Percentiles rank a stretch among this genome's conserved stretches.
Conservation (phyloP, 495 filamentous ascomycete species). For the Sordaria brevicollis region DNA sequence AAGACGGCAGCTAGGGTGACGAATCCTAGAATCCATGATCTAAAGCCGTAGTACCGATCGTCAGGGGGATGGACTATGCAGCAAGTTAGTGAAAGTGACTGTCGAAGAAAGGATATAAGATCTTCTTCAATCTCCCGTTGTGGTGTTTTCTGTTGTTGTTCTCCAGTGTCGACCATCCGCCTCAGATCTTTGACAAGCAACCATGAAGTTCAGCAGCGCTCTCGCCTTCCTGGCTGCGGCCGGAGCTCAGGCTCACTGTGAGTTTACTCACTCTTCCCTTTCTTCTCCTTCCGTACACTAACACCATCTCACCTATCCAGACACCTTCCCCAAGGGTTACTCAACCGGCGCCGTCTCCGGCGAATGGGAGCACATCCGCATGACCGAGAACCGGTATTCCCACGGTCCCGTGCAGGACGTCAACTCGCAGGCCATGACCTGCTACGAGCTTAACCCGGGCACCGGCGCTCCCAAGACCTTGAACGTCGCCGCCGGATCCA, state of each 20-base stretch:
- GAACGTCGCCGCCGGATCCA: constrained; percentile 31
- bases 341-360: constrained; percentile 26
- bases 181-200: background rate
- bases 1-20: background rate
- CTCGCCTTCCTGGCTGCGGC: constrained; percentile 23
- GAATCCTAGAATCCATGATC: background rate
- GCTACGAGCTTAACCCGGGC: constrained; percentile 23
- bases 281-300: constrained; percentile 1
- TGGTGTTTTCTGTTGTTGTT: background rate
- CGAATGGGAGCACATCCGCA: constrained; percentile 33
- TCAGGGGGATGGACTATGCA: background rate
- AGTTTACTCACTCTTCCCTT: constrained; percentile 1
- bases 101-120: background rate
- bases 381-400: constrained; percentile 34
- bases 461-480: constrained; percentile 18
- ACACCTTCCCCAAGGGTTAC: constrained; percentile 17
- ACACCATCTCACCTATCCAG: constrained; percentile 2
- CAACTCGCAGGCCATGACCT: constrained; percentile 31
- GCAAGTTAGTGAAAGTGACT: background rate
- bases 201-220: constrained; percentile 25
- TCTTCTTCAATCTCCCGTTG: background rate
- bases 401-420: constrained; percentile 28
- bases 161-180: background rate
- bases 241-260: constrained; percentile 30
- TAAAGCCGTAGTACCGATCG: background rate